Conservation (phyloP, 202 grass and related monocot genomes). For the Tripidium arundinaceum region DNA sequence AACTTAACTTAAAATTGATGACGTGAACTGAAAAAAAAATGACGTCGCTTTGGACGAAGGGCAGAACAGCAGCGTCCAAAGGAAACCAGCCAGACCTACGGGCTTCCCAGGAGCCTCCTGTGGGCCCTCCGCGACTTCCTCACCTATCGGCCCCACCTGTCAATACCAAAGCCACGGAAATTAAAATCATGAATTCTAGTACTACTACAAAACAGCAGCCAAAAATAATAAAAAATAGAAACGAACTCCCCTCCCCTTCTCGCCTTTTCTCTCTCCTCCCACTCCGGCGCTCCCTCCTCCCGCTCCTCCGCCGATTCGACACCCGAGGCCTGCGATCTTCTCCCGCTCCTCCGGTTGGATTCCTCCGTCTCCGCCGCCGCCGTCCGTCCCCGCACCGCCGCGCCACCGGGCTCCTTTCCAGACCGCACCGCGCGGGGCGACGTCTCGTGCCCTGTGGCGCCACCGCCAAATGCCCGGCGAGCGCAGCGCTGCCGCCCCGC, state of each 20-base stretch:
- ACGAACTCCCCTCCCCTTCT: background rate
- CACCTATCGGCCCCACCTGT: background rate
- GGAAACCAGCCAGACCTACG: background rate
- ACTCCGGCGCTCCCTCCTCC: background rate
- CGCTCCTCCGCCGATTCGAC: conserved; percentile 10
- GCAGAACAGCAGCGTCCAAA: background rate
- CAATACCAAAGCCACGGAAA: background rate
- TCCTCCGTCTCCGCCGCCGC: background rate
- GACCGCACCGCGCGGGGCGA: background rate
- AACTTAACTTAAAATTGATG: background rate
- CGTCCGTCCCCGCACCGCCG: background rate
- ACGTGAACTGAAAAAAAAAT: background rate
- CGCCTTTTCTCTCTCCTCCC: background rate
- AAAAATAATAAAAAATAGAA: conserved; percentile 16
- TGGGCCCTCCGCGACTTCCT: conserved; percentile 33
- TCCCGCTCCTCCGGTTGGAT: conserved; percentile 2
- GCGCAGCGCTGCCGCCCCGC: conserved; percentile 13
- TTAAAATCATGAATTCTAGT: background rate
- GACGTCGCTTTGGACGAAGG: too few relatives aligned
- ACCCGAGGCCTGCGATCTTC: background rate
- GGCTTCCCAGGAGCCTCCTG: background rate
- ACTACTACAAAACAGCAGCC: background rate
- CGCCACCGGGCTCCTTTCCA: background rate
- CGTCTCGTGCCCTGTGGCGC: background rate
- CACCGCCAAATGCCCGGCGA: conserved; percentile 22